A percentile compares a stretch with the other conserved stretches of the same genome.
These are phyloP conservation scores for Debaryomyces psychrophilus DNA, from an alignment of 1,139 yeast genomes.

Conservation along the genomic window DNA sequence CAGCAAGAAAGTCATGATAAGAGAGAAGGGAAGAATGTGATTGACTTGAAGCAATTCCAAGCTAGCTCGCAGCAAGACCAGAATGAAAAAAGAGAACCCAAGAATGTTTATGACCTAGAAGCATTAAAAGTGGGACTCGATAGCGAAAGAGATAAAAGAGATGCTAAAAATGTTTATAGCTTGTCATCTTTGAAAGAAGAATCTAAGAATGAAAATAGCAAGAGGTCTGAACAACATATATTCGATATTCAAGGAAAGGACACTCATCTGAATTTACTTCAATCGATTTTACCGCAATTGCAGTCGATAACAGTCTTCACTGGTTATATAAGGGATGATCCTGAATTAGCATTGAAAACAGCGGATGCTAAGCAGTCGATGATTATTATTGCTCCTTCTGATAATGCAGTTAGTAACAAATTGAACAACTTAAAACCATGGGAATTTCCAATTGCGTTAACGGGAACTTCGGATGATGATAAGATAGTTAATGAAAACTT, in stretches of 20 bases:
- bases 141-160: conserved; percentile 16
- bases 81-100: conserved; percentile 23
- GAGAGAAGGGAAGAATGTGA: conserved; percentile 22
- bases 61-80: conserved; percentile 1
- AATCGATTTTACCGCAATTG: conserved; percentile 47
- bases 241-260: conserved; percentile 10
- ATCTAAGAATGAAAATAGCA: conserved; percentile 13
- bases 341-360: conserved; percentile 45
- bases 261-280: conserved; percentile 23
- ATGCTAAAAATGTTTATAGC: conserved; percentile 28
- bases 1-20: conserved; percentile 40
- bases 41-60: conserved; percentile 21
- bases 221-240: conserved; percentile 13
- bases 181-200: conserved; percentile 16
- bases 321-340: conserved; percentile 57
- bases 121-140: conserved; percentile 12
- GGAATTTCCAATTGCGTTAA: conserved; percentile 61
- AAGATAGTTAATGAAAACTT: conserved; percentile 49
- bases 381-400: conserved; percentile 63
- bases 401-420: conserved; percentile 49
- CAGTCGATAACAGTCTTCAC: conserved; percentile 53
- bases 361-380: conserved; percentile 39
- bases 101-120: conserved; percentile 23
- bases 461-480: conserved; percentile 41
- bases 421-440: conserved; percentile 57